Percentiles rank a stretch among this genome's conserved stretches.
Evolutionary conservation across 805 yeast species (phyloP).

Genomic region (Candida odintsovae): DNA sequence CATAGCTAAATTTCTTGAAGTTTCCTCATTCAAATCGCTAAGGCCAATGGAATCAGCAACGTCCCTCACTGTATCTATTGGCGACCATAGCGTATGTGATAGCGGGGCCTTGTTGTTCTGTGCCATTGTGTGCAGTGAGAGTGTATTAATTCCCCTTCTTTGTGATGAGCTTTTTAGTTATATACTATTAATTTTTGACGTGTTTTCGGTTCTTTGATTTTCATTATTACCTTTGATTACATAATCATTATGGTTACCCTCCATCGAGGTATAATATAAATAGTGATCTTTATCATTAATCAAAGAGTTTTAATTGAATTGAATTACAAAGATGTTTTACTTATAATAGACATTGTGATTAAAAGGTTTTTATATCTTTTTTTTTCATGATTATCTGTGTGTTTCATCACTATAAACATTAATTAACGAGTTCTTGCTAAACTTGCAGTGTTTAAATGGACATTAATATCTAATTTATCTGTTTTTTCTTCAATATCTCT

Average conservation of each 20-base stretch:
- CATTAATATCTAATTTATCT: constrained; percentile 75
- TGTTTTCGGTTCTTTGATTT: not conserved
- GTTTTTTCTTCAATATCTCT: constrained; percentile 77
- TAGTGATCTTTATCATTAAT: too few relatives aligned
- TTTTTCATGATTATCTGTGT: too few relatives aligned
- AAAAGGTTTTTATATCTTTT: too few relatives aligned
- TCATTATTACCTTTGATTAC: not conserved
- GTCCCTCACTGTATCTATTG: constrained; percentile 93
- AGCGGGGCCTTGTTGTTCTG: constrained; percentile 41
- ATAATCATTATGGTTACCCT: not conserved
- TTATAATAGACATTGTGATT: too few relatives aligned
- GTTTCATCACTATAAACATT: constrained; percentile 12
- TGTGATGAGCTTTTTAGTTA: too few relatives aligned
- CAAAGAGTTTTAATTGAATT: not conserved
- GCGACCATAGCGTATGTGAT: constrained; percentile 95
- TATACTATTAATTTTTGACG: too few relatives aligned
- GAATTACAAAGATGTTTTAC: too few relatives aligned
- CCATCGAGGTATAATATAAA: not conserved
- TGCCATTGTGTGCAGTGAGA: constrained; percentile 1
- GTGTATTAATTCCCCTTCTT: too few relatives aligned
- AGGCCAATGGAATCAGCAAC: constrained; percentile 91
- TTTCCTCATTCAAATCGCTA: constrained; percentile 75
- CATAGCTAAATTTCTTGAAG: constrained; percentile 93
- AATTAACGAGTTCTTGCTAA: constrained; percentile 39
- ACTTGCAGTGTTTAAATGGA: constrained; percentile 70